phyloP scores from a whole-genome alignment of 2,329 filamentous ascomycete species.

The Beauveria scarabaeidicola region DNA sequence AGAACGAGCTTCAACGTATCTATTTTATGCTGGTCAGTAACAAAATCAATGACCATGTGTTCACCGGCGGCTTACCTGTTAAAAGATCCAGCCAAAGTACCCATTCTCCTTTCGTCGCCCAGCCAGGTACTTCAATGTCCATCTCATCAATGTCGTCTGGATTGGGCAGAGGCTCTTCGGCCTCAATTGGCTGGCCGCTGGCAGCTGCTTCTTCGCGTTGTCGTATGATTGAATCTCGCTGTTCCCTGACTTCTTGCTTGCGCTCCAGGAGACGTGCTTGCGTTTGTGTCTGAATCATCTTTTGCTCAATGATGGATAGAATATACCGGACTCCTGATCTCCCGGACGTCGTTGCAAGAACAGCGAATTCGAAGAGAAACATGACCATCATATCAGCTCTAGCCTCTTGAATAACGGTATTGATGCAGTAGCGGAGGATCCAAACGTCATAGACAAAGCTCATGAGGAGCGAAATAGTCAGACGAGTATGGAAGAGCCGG shows the following conservation, averaged over 20 bases:
- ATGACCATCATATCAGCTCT: constrained; percentile 99
- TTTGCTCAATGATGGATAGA: constrained; percentile 69
- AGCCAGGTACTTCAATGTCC: constrained; percentile 90
- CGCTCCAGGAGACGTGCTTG: constrained; percentile 58
- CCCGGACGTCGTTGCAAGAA: constrained; percentile 69
- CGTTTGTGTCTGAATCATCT: constrained; percentile 67
- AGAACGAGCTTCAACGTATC: constrained; percentile 88
- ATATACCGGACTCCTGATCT: constrained; percentile 73
- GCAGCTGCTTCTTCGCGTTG: constrained; percentile 40
- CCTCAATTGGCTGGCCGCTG: constrained; percentile 43
- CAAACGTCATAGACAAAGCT: constrained; percentile 72
- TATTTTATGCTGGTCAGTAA: constrained; percentile 24
- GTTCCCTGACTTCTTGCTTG: constrained; percentile 56
- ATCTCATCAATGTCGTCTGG: constrained; percentile 82
- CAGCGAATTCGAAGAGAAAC: constrained; percentile 96
- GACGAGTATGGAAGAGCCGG: constrained; percentile 73
- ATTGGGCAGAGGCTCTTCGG: constrained; percentile 44
- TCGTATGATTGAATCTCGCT: constrained; percentile 43
- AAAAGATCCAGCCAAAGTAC: constrained; percentile 79
- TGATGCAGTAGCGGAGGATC: constrained; percentile 73
- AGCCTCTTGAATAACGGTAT: constrained; percentile 76
- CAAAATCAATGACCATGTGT: neutral
- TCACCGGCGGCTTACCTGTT: constrained; percentile 48
- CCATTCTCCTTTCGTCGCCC: constrained; percentile 93
- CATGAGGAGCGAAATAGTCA: constrained; percentile 69